phyloP scores from a whole-genome alignment of 805 yeast species.

The Metschnikowia orientalis region DNA sequence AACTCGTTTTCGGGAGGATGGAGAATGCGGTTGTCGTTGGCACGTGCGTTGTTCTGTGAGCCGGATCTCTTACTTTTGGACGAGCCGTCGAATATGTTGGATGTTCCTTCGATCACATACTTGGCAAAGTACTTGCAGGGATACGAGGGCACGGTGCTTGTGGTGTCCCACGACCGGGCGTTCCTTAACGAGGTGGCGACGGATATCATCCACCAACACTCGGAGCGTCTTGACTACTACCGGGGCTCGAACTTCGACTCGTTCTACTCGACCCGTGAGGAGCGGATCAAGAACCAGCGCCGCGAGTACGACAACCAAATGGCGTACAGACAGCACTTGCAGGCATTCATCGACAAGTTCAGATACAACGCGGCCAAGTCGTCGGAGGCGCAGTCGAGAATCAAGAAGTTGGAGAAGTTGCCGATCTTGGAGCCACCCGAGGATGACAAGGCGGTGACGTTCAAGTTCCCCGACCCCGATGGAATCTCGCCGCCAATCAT shows the following conservation, averaged over 20 bases:
- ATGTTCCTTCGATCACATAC: conserved; percentile 96
- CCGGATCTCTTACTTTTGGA: conserved; percentile 91
- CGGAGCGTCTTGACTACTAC: conserved; percentile 94
- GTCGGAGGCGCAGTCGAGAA: conserved; percentile 96
- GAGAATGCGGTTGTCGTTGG: conserved; percentile 99
- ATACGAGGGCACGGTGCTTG: conserved; percentile 88
- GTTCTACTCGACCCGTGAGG: conserved; percentile 91
- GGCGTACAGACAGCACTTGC: conserved; percentile 92
- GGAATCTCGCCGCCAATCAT: conserved; percentile 88
- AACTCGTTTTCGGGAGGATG: conserved; percentile 98
- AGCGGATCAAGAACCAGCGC: conserved; percentile 85
- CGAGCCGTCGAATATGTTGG: conserved; percentile 99
- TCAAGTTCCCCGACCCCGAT: conserved; percentile 95
- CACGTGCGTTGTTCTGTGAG: conserved; percentile 95
- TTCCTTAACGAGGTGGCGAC: conserved; percentile 97
- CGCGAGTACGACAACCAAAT: conserved; percentile 97
- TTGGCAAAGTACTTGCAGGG: conserved; percentile 85
- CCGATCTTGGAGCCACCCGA: conserved; percentile 93
- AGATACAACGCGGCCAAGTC: conserved; percentile 98
- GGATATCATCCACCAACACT: conserved; percentile 95
- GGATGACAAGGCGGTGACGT: conserved; percentile 78
- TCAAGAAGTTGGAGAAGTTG: conserved; percentile 90
- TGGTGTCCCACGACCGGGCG: conserved; percentile 97
- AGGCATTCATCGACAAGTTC: conserved; percentile 90
- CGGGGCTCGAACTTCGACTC: conserved; percentile 90